phyloP scores from a whole-genome alignment of 179 eudicot species.

The Beta corolliflora region DNA sequence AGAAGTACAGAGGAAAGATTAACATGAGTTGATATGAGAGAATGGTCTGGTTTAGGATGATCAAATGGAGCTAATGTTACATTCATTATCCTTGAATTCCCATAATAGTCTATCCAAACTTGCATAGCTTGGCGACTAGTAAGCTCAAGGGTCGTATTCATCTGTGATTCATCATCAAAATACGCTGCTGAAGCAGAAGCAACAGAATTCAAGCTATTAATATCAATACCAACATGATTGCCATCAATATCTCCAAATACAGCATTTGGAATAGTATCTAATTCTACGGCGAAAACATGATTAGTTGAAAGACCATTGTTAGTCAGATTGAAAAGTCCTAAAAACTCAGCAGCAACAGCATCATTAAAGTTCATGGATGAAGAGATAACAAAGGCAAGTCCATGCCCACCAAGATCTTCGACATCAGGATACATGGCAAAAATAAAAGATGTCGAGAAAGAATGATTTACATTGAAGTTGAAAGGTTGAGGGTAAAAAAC shows the following conservation, averaged over 20 bases:
- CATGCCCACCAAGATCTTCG: constrained; percentile 20
- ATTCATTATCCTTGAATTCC: constrained; percentile 23
- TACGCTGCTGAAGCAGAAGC: constrained; percentile 30
- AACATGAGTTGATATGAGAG: constrained; percentile 31
- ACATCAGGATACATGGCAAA: constrained; percentile 16
- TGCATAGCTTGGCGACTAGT: constrained; percentile 42
- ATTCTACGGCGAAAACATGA: constrained; percentile 41
- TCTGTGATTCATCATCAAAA: constrained; percentile 1
- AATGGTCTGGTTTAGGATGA: constrained; percentile 29
- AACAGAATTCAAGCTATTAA: constrained; percentile 35
- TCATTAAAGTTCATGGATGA: constrained; percentile 25
- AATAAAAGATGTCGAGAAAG: constrained; percentile 32
- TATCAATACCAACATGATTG: constrained; percentile 51
- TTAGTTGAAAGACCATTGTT: constrained; percentile 29
- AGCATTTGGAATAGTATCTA: constrained; percentile 39
- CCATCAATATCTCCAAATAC: constrained; percentile 34
- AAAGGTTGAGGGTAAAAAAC: constrained; percentile 16
- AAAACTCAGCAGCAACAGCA: constrained; percentile 21
- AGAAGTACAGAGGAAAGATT: constrained; percentile 35
- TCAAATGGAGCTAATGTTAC: constrained; percentile 41
- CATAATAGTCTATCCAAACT: constrained; percentile 51
- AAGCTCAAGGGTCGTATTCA: constrained; percentile 28
- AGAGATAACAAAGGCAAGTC: constrained; percentile 32
- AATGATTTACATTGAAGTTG: background rate
- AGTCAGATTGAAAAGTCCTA: constrained; percentile 39